These are phyloP conservation scores for Trypanosoma avium DNA, from an alignment of 208 protist species.

Conservation along the genomic window DNA sequence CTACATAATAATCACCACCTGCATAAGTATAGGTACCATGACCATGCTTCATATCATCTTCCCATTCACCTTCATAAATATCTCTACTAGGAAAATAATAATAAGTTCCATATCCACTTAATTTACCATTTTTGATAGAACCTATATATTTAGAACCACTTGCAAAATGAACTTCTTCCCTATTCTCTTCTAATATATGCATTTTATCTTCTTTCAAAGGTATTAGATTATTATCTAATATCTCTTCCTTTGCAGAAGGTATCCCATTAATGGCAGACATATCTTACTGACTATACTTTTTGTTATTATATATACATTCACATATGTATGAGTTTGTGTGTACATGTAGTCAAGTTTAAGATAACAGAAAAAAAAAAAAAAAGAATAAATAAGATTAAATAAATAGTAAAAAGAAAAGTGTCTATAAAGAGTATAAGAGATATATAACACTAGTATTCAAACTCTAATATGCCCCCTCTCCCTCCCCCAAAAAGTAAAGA, in stretches of 20 bases:
- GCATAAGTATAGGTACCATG: slow-evolving; percentile 64
- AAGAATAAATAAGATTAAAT: too few species aligned
- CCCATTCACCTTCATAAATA: slow-evolving; percentile 65
- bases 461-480: too few species aligned
- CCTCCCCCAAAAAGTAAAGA: too few species aligned
- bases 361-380: too few species aligned
- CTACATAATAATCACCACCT: slow-evolving; percentile 57
- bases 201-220: slow-evolving; percentile 50
- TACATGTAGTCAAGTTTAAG: too few species aligned
- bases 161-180: slow-evolving; percentile 53
- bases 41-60: slow-evolving; percentile 66
- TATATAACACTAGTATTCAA: too few species aligned
- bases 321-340: too few species aligned
- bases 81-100: slow-evolving; percentile 50
- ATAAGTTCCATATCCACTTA: slow-evolving; percentile 65
- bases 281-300: not conserved
- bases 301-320: too few species aligned
- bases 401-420: too few species aligned
- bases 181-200: too few species aligned
- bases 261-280: not conserved
- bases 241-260: too few species aligned
- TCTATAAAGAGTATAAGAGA: too few species aligned
- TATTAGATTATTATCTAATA: slow-evolving; percentile 36
- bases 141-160: slow-evolving; percentile 59
- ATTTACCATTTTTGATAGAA: slow-evolving; percentile 48